phyloP scores from a whole-genome alignment of 2,329 filamentous ascomycete genomes.

The Aspergillus texensis region DNA sequence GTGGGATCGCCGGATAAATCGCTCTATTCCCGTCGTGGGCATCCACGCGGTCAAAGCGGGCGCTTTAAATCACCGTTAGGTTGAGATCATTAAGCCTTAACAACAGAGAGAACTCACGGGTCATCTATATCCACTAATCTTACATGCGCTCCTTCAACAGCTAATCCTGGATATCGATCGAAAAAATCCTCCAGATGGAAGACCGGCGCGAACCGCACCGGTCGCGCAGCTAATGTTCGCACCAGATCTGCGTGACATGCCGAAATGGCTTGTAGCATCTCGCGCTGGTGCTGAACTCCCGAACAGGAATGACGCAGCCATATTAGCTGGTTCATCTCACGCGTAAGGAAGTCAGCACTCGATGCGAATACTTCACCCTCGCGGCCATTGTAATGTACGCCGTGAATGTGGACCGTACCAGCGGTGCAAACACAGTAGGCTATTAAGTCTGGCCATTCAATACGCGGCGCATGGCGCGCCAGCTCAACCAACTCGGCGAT shows the following conservation, averaged over 20 bases:
- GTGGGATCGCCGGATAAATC: conserved; percentile 15
- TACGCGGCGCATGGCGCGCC: conserved; percentile 70
- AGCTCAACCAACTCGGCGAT: conserved; percentile 82
- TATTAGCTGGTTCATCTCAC: conserved; percentile 77
- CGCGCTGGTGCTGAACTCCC: conserved; percentile 76
- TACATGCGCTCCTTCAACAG: conserved; percentile 75
- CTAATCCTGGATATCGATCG: conserved; percentile 73
- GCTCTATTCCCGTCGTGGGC: conserved; percentile 19
- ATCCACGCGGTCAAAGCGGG: conserved; percentile 18
- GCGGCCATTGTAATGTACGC: conserved; percentile 72
- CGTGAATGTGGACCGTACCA: conserved; percentile 85
- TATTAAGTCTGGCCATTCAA: conserved; percentile 85
- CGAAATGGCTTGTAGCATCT: conserved; percentile 76
- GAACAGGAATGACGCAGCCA: conserved; percentile 77
- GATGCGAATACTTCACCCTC: conserved; percentile 65
- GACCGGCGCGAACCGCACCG: conserved; percentile 73
- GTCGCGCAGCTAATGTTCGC: conserved; percentile 67
- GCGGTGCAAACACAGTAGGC: conserved; percentile 86
- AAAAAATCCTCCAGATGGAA: conserved; percentile 89
- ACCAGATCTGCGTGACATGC: conserved; percentile 80
- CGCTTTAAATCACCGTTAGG: not conserved
- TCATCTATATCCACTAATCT: conserved; percentile 71
- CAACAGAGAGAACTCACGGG: conserved; percentile 4
- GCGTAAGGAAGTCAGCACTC: conserved; percentile 70
- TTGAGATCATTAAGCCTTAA: not conserved